Base-by-base conservation (phyloP, 2,329 filamentous ascomycete species). In the Botrytis aclada region DNA sequence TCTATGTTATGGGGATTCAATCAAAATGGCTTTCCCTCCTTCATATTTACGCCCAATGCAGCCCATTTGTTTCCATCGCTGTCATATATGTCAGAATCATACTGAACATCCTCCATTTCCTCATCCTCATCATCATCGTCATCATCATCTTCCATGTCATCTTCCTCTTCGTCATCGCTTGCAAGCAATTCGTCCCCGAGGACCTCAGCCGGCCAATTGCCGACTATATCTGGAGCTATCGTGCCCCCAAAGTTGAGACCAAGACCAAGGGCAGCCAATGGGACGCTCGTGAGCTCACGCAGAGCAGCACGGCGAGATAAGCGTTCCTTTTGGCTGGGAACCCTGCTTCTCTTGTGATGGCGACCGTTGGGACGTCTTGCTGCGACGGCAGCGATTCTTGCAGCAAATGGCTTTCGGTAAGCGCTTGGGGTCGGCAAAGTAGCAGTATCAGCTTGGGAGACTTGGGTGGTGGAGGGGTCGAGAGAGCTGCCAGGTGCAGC, bases 41-140 rank as follows among this genome's bases (percentile, higher is more conserved):
- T n/a, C 60, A 62, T 62, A n/a, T 61, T 54, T 16, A 54, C 66
- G 2, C 25, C 51, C 25, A 54, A 34, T 0, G 7, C 37, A 12
- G 45, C 32, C 39, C 22, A 32, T 2, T 74, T 67, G 29, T 74
- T 70, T 37, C 74, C 74, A 75, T 72, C 80, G 77, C 5, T 60
- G 14, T 69, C 39, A 2, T 69, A 51, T 2, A 39, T 20, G 0
- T 60, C 45, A 0, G 14, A 37, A 3, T 51, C 34, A 8, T 39
- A 29, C 12, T 16, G 16, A 1, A 25, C 16, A 1, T 60, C 66
- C 7, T 7, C 37, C 51, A 69, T 56, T 0, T 58, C 29, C n/a
- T 58, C 54, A 4, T 60, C 51, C 22, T 39, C 66, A 20, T 69
- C 51, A 16, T 69, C 51, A n/a, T n/a, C 54, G 9, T 60, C 51